A percentile compares a stretch with the other conserved stretches of the same genome.
These are phyloP conservation scores for Alopecurus myosuroides DNA, from an alignment of 176 grass and related monocot species.

Conservation along the genomic window DNA sequence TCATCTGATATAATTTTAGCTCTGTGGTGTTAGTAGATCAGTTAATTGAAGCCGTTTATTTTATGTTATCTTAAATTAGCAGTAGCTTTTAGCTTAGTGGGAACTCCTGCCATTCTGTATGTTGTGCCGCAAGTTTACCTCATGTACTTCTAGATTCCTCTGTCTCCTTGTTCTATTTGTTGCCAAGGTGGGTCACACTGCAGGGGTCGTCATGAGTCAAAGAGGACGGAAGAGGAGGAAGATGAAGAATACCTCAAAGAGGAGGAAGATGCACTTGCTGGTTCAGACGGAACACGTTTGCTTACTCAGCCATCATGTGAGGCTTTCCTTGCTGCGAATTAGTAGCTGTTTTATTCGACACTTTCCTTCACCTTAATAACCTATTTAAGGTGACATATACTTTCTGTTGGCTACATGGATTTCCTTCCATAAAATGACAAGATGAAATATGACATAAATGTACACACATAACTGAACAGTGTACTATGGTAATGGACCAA, in stretches of 20 bases:
- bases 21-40: not conserved
- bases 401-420: not conserved
- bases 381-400: not conserved
- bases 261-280: constrained; percentile 80
- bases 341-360: not conserved
- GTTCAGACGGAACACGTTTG: constrained; percentile 69
- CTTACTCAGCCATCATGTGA: constrained; percentile 82
- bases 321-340: constrained; percentile 1
- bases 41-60: not conserved
- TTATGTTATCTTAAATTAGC: not conserved
- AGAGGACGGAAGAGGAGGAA: constrained; percentile 92
- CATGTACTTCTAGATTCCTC: not conserved
- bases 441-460: not conserved
- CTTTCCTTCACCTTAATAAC: not conserved
- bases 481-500: not conserved
- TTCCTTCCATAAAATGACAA: not conserved
- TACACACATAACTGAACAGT: not conserved
- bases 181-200: constrained; percentile 18
- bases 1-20: constrained; percentile 8
- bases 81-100: not conserved
- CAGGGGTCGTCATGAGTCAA: constrained; percentile 90
- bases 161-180: not conserved
- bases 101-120: not conserved
- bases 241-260: constrained; percentile 92
- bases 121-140: not conserved